A percentile compares a stretch with the other conserved stretches of the same genome.
These are phyloP conservation scores for Mycena rosella DNA, from an alignment of 768 basidiomycete genomes.

Conservation along the genomic window DNA sequence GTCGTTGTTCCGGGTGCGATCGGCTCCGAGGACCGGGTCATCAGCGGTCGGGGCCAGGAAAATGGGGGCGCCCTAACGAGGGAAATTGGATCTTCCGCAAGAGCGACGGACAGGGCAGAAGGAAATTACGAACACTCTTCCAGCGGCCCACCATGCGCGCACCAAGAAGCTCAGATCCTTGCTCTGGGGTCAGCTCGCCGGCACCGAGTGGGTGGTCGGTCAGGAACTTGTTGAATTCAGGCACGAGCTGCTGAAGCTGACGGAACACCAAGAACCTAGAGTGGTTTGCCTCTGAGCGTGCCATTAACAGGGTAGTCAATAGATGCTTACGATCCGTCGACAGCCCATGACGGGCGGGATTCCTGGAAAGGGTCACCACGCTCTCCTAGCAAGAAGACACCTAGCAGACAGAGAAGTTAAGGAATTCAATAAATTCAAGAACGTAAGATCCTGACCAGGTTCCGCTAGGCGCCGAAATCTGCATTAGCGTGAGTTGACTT, in stretches of 20 bases:
- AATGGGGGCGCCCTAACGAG: slow-evolving; percentile 50
- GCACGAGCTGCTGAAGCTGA: slow-evolving; percentile 49
- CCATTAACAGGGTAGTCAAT: too few species aligned
- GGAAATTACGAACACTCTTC: slow-evolving; percentile 46
- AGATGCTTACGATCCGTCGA: slow-evolving; percentile 40
- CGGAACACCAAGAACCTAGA: slow-evolving; percentile 34
- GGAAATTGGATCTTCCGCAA: not conserved
- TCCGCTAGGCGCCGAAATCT: slow-evolving; percentile 1
- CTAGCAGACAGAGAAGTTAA: too few species aligned
- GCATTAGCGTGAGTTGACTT: not conserved
- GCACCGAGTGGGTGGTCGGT: slow-evolving; percentile 37
- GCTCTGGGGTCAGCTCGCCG: slow-evolving; percentile 31
- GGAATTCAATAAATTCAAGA: too few species aligned
- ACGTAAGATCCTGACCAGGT: too few species aligned
- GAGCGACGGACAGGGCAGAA: not conserved
- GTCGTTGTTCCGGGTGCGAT: slow-evolving; percentile 45
- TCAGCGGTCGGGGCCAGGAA: slow-evolving; percentile 44
- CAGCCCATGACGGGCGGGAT: slow-evolving; percentile 29
- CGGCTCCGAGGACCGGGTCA: slow-evolving; percentile 38
- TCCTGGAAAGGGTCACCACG: slow-evolving; percentile 32
- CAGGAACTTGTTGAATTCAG: slow-evolving; percentile 47
- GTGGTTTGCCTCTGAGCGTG: not conserved
- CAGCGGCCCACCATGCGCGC: slow-evolving; percentile 52
- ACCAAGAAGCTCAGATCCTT: slow-evolving; percentile 46
- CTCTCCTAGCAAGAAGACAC: slow-evolving; percentile 44